Conservation (phyloP, 108 stramenopile species). For the Nitzschia sp. region DNA sequence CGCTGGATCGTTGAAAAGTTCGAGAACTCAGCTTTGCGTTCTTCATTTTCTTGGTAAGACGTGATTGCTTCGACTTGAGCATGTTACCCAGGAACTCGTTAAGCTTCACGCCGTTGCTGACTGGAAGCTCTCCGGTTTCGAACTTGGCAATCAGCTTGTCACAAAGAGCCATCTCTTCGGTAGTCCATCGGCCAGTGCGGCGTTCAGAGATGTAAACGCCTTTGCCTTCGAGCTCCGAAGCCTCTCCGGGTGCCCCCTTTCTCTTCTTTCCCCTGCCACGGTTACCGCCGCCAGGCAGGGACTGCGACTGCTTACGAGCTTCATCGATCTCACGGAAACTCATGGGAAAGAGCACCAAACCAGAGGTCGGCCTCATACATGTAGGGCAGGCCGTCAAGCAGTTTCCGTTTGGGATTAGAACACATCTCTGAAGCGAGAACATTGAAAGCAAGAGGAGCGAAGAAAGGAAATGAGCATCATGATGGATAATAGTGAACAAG, state of each 20-base stretch:
- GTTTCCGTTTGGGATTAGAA: constrained; percentile 24
- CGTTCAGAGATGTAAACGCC: constrained; percentile 43
- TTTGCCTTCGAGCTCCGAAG: constrained; percentile 20
- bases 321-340: constrained; percentile 84
- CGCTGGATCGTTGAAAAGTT: constrained; percentile 51
- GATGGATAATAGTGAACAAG: no score
- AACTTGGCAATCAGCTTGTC: constrained; percentile 82
- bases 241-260: constrained; percentile 43
- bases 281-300: constrained; percentile 28
- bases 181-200: constrained; percentile 83
- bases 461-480: no score
- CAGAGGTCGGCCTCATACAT: constrained; percentile 35
- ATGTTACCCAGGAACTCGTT: constrained; percentile 82
- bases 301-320: constrained; percentile 41
- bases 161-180: constrained; percentile 78
- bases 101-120: constrained; percentile 74
- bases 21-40: constrained; percentile 78
- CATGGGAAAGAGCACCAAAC: constrained; percentile 79
- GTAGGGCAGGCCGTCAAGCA: constrained; percentile 32
- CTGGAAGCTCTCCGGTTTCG: constrained; percentile 69
- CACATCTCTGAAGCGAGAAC: constrained; percentile 43
- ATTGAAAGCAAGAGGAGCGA: no score
- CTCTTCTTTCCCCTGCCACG: constrained; percentile 47
- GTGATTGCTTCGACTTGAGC: constrained; percentile 85
- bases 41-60: constrained; percentile 92